phyloP scores from a whole-genome alignment of 2,329 filamentous ascomycete genomes.

The Neobulgaria alba region DNA sequence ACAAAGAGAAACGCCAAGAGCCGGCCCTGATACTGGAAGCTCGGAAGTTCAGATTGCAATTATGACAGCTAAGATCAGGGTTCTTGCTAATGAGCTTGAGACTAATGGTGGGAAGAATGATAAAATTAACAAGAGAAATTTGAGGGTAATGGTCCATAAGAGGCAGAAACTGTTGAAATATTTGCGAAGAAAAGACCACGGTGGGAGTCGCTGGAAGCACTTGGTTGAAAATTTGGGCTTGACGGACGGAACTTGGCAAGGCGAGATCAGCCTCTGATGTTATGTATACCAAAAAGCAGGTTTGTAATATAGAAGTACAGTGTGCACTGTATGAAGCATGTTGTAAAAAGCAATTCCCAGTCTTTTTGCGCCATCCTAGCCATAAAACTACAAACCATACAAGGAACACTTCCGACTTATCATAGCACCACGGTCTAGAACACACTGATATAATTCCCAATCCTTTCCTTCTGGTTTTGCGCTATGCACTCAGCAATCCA shows the following conservation, averaged over 20 bases:
- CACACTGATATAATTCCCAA: constrained; percentile 97
- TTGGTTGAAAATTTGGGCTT: constrained; percentile 77
- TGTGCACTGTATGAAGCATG: constrained; percentile 11
- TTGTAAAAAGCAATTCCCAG: constrained; percentile 19
- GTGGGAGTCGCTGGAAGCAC: constrained; percentile 82
- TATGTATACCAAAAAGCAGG: constrained; percentile 19
- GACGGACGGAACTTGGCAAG: constrained; percentile 81
- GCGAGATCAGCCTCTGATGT: constrained; percentile 70
- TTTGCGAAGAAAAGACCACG: constrained; percentile 80
- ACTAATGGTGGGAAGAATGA: constrained; percentile 66
- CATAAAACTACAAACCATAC: constrained; percentile 20
- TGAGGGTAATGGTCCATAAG: constrained; percentile 77
- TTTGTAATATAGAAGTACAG: constrained; percentile 23
- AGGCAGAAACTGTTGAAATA: constrained; percentile 85
- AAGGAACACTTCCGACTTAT: neutral
- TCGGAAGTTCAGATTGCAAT: constrained; percentile 98
- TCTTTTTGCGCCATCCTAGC: constrained; percentile 23
- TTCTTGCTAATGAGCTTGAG: constrained; percentile 64
- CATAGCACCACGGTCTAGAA: constrained; percentile 47
- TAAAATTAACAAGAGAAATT: constrained; percentile 87
- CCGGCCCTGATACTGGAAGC: constrained; percentile 88
- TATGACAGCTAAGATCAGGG: constrained; percentile 85
- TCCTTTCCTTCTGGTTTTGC: constrained; percentile 98
- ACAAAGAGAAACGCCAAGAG: too few relatives aligned
- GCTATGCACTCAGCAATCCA: constrained; percentile 99